Evolutionary conservation across 768 basidiomycete genomes (phyloP).

Genomic region (Termitomyces sp.): DNA sequence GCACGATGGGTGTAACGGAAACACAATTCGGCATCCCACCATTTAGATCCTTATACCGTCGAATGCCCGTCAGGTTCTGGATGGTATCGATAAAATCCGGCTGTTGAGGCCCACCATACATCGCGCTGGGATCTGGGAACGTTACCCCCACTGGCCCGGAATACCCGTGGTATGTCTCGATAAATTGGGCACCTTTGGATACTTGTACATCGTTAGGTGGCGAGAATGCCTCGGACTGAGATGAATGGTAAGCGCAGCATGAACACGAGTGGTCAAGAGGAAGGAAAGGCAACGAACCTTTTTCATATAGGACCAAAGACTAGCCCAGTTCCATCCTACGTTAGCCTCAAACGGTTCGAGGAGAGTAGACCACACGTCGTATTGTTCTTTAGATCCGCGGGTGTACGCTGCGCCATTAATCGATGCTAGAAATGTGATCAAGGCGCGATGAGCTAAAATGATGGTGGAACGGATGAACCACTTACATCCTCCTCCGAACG

Average conservation of each 20-base stretch:
- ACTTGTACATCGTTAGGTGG: constrained; percentile 43
- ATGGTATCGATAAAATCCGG: constrained; percentile 45
- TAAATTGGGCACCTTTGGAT: constrained; percentile 44
- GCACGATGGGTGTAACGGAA: constrained; percentile 49
- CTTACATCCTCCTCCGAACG: constrained; percentile 40
- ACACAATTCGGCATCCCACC: constrained; percentile 56
- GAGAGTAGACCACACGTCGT: constrained; percentile 39
- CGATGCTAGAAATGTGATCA: constrained; percentile 27
- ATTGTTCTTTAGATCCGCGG: constrained; percentile 40
- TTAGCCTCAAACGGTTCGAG: constrained; percentile 36
- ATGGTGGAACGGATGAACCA: constrained; percentile 1
- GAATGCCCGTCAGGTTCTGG: constrained; percentile 44
- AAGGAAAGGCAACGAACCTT: constrained; percentile 28
- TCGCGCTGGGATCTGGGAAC: constrained; percentile 37
- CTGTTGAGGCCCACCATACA: constrained; percentile 59
- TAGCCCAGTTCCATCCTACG: constrained; percentile 47
- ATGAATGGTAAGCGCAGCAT: neutral
- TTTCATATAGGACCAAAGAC: constrained; percentile 43
- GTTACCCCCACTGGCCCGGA: constrained; percentile 54
- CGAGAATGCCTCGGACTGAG: constrained; percentile 44
- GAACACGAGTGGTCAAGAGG: neutral
- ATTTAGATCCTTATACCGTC: constrained; percentile 46
- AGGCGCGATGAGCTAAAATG: neutral
- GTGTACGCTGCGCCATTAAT: constrained; percentile 49
- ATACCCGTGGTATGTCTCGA: constrained; percentile 48